A percentile compares a stretch with the other conserved stretches of the same genome.
phyloP scores from a whole-genome alignment of 2,329 filamentous ascomycete species.

The Drechslera avenae region DNA sequence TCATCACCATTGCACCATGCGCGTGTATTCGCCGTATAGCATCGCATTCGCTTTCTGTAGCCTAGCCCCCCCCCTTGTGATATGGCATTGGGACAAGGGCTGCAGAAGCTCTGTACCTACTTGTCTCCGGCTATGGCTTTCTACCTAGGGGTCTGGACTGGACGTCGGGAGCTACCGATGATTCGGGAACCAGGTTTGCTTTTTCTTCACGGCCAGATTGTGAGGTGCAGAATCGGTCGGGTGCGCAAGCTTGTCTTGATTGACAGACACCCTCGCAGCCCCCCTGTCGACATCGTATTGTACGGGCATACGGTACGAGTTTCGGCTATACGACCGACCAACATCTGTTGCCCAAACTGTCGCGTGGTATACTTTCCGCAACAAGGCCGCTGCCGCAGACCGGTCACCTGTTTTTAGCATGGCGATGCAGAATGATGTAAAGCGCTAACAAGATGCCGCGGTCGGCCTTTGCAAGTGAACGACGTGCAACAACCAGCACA shows the following conservation, averaged over 20 bases:
- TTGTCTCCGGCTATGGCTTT: background rate
- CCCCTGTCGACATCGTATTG: conserved; percentile 6
- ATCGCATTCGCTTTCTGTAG: too few species aligned
- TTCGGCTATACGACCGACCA: too few species aligned
- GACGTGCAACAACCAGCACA: conserved; percentile 1
- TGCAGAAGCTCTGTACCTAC: background rate
- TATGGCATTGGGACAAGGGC: background rate
- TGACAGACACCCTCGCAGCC: background rate
- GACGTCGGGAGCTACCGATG: conserved; percentile 23
- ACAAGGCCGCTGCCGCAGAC: conserved; percentile 6
- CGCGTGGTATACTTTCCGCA: background rate
- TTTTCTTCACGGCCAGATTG: conserved; percentile 14
- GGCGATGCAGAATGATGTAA: background rate
- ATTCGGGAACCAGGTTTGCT: conserved; percentile 22
- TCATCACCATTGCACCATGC: conserved; percentile 5
- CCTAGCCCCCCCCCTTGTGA: background rate
- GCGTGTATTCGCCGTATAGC: background rate
- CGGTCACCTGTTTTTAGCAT: conserved; percentile 4
- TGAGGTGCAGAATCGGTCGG: conserved; percentile 20
- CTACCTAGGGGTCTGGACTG: background rate
- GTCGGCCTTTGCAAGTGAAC: conserved; percentile 9
- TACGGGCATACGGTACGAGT: too few species aligned
- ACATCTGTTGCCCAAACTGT: too few species aligned
- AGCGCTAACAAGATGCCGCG: conserved; percentile 4
- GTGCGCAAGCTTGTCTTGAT: conserved; percentile 12